Evolutionary conservation across 2,329 filamentous ascomycete species (phyloP), one percentile per base, ranked within the genome.

Genomic region (Chrysosporium queenslandicum): DNA sequence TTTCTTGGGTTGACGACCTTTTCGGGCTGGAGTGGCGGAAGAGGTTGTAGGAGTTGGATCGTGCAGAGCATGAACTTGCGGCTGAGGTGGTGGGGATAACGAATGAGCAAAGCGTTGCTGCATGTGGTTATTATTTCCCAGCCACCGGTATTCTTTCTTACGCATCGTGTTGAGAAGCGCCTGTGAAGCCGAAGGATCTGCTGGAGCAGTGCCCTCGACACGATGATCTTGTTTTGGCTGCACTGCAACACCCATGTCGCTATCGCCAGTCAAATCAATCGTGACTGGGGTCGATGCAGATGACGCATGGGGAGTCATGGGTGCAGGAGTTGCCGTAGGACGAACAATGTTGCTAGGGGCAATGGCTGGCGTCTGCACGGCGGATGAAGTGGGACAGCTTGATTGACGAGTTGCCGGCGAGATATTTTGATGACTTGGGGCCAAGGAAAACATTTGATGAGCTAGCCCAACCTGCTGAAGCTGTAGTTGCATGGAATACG

Each of bases 81-180:
- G 16, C 20, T 36, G 49, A 45, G 40, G 30, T 9, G 29, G 39
- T 27, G 20, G 9, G 4, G 40, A 18, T 12, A 43, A 18, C n/a
- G 40, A 20, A 20, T 8, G 16, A 21, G 34, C 9, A 29, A 50
- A 45, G 20, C 36, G 25, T 18, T 48, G 43, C n/a, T 52, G 39
- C 27, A 48, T 46, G 18, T 48, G 43, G 21, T 37, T 45, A 42
- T 49, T 53, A 32, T 54, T 53, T 14, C 48, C 54, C 4, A 68
- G 59, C 66, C 66, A 68, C 12, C 45, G 23, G 46, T 67, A 66
- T 23, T 60, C 55, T 46, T 68, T 69, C 23, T 58, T 60, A 42
- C 58, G 61, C 47, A 68, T 56, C 4, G 58, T 53, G 7, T 55
- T 56, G n/a, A 60, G 58, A 25, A 65, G 58, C 16, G 45, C 48